phyloP scores from a whole-genome alignment of 2,329 filamentous ascomycete species.

The Sporothrix humicola region DNA sequence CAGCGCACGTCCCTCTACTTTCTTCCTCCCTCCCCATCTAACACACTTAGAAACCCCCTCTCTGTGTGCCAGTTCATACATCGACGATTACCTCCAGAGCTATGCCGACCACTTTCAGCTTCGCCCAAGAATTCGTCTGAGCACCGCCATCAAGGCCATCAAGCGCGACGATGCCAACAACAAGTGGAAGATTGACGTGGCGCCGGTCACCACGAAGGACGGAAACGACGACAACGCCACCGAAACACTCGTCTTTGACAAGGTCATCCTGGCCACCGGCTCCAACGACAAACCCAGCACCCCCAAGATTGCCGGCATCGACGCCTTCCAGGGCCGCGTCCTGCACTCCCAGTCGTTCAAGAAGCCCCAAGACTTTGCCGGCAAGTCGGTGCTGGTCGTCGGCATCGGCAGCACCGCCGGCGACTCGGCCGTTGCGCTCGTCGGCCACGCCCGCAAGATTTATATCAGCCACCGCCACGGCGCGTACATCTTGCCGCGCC shows the following conservation, averaged over 20 bases:
- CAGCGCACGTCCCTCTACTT: neutral
- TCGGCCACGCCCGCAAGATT: slow-evolving; percentile 6
- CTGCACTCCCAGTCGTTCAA: slow-evolving; percentile 14
- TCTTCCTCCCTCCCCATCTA: neutral
- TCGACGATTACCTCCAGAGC: slow-evolving; percentile 23
- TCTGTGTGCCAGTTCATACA: slow-evolving; percentile 3
- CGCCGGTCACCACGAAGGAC: neutral
- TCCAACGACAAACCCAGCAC: neutral
- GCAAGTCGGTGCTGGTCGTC: slow-evolving; percentile 13
- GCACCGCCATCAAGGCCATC: neutral
- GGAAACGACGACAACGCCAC: neutral
- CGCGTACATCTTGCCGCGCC: slow-evolving; percentile 13
- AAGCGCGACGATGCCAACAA: slow-evolving; percentile 15
- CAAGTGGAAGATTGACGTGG: slow-evolving; percentile 7
- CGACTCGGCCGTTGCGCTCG: neutral
- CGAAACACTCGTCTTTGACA: neutral
- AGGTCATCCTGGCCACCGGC: slow-evolving; percentile 5
- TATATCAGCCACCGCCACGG: slow-evolving; percentile 5
- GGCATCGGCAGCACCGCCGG: slow-evolving; percentile 6
- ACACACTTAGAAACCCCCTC: neutral
- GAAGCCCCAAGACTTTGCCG: slow-evolving; percentile 3
- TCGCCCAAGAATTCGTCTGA: neutral
- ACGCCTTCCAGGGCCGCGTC: neutral
- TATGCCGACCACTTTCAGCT: slow-evolving; percentile 21
- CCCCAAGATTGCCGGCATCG: slow-evolving; percentile 18